Base-by-base conservation (phyloP, 306 rosid species). In the Cucumis melo region DNA sequence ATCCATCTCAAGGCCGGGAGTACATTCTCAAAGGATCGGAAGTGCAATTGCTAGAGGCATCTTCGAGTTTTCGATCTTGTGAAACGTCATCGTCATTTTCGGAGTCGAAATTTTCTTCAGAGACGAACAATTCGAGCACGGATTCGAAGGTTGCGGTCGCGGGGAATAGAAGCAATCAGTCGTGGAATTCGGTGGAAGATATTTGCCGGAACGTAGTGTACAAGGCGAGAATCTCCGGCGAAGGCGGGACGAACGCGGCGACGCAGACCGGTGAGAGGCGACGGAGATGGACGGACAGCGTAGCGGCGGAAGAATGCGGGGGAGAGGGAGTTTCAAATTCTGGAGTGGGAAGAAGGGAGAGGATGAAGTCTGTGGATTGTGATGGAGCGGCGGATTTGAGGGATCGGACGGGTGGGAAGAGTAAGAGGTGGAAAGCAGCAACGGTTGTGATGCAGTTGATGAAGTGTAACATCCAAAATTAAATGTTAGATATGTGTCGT, bases 11-110 rank as follows among this genome's bases (percentile, higher is more conserved):
- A 65, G 88, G 88, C 51, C 83, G 79, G 55, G 96, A 91, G 76
- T 91, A 86, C 82, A 84, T 87, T 74, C 86, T 91, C 58, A 86
- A 88, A 82, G 93, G 89, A 74, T 86, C 96, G 11, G 66, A 60
- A 64, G 73, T 58, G 24, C 81, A 73, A 21, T 44, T 41, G 5
- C 55, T 86, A 2, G 85, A 87, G 80, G 39, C 57, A 42, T 84
- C 85, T 36, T 44, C 60, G 11, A 87, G 87, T 77, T 85, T 81
- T 67, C 78, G 82, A 29, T 87, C 89, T 59, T 81, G 70, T 60
- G 89, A 85, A 53, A 66, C 90, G 29, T 71, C 78, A 1, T 77
- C 81, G 24, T 86, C 89, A 51, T 82, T 84, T 34, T 74, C 88
- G 23, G 84, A 82, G 62, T 82, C 91, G 15, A 79, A 80, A 32